Evolutionary conservation across 176 grass and related monocot species (phyloP).

Genomic region (Pontederia crassipes): DNA sequence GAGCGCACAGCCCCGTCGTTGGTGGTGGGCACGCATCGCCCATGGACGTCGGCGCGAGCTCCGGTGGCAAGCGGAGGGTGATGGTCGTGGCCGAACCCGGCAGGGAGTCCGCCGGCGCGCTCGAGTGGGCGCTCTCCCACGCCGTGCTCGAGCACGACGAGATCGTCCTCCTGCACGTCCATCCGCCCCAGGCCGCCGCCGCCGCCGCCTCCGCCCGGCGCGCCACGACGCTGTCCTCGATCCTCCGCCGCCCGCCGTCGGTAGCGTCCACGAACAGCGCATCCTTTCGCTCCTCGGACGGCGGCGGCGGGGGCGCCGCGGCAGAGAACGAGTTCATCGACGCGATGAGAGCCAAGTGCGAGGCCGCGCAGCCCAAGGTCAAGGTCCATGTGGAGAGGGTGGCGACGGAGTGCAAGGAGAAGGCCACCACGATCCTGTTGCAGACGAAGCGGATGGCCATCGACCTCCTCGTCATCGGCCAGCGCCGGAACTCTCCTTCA

Average conservation of each 20-base stretch:
- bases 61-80: constrained; percentile 39
- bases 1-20: constrained; percentile 1
- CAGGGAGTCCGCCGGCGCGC: constrained; percentile 51
- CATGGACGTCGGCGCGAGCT: neutral
- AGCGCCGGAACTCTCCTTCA: constrained; percentile 28
- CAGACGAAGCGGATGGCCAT: constrained; percentile 38
- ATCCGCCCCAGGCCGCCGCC: constrained; percentile 31
- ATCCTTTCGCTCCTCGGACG: constrained; percentile 16
- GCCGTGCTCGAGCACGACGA: constrained; percentile 54
- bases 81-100: constrained; percentile 66
- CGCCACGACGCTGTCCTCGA: constrained; percentile 11
- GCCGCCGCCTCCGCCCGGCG: constrained; percentile 1
- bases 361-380: constrained; percentile 35
- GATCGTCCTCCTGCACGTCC: constrained; percentile 73
- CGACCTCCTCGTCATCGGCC: constrained; percentile 73
- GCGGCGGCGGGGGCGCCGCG: neutral
- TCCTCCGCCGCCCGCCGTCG: constrained; percentile 4
- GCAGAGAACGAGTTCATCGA: constrained; percentile 49
- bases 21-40: constrained; percentile 5
- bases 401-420: constrained; percentile 54
- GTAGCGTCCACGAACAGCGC: neutral
- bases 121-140: constrained; percentile 82
- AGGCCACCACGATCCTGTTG: constrained; percentile 61
- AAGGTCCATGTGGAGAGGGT: constrained; percentile 37
- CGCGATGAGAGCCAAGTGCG: constrained; percentile 50